Evolutionary conservation across 768 basidiomycete genomes (phyloP).

Genomic region (Kwoniella heveanensis): DNA sequence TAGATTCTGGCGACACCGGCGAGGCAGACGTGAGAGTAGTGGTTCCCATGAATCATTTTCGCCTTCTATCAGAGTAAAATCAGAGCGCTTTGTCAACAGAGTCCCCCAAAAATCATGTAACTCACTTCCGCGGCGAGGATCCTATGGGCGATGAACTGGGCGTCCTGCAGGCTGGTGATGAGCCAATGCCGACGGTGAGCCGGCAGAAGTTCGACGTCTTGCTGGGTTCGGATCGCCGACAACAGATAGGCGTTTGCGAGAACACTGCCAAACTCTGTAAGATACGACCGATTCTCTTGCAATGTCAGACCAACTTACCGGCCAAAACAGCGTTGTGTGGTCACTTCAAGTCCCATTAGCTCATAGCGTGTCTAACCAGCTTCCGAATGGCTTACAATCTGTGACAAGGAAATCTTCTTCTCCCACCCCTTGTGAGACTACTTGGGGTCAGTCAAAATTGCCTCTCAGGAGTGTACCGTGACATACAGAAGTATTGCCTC

Average conservation of each 20-base stretch:
- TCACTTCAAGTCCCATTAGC: not conserved
- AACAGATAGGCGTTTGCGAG: conserved; percentile 21
- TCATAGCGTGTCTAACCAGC: not conserved
- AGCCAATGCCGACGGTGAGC: conserved; percentile 17
- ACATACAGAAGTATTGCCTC: conserved; percentile 19
- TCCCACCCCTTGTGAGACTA: conserved; percentile 13
- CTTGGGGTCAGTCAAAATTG: not conserved
- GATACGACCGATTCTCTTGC: not conserved
- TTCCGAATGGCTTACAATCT: conserved; percentile 14
- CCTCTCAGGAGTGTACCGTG: not conserved
- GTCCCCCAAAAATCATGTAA: not conserved
- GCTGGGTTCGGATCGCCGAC: conserved; percentile 7
- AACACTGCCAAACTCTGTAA: conserved; percentile 9
- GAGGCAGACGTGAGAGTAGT: conserved; percentile 26
- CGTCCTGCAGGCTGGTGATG: conserved; percentile 16
- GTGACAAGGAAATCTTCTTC: conserved; percentile 18
- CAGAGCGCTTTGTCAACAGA: not conserved
- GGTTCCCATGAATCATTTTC: conserved; percentile 26
- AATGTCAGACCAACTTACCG: conserved; percentile 1
- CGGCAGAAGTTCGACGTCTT: conserved; percentile 13
- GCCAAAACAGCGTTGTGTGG: conserved; percentile 18
- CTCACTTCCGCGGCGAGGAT: conserved; percentile 24
- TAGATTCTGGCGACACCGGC: conserved; percentile 23
- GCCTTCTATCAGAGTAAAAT: conserved; percentile 13
- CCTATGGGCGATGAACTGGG: conserved; percentile 10